These are phyloP conservation scores for Gossypium bickii DNA, from an alignment of 345 rosid species.

Conservation along the genomic window DNA sequence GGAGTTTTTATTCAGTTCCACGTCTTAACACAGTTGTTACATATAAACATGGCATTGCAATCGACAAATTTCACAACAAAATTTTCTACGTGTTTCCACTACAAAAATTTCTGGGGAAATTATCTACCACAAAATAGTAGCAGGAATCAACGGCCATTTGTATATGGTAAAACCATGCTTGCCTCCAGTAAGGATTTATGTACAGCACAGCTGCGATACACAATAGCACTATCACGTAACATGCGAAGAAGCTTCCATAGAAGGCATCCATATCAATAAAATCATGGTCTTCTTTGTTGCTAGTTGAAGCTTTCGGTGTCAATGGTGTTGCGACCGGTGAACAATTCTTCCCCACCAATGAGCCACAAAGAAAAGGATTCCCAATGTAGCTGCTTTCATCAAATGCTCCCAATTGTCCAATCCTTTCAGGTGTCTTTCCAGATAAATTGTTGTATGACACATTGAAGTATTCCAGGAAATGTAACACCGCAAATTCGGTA, in stretches of 20 bases:
- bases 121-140: conserved; percentile 2
- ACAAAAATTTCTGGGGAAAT: background rate
- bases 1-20: too few species aligned
- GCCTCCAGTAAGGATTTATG: conserved; percentile 7
- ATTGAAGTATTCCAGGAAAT: background rate
- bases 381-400: conserved; percentile 15
- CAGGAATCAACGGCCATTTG: background rate
- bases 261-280: background rate
- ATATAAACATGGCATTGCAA: too few species aligned
- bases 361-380: conserved; percentile 31
- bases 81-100: background rate
- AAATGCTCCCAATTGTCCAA: conserved; percentile 28
- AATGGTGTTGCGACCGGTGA: background rate
- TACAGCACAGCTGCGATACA: background rate
- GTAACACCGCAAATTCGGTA: conserved; percentile 2
- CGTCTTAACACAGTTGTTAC: too few species aligned
- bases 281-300: background rate
- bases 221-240: background rate
- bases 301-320: background rate
- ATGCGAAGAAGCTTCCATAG: background rate
- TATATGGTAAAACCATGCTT: background rate
- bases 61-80: too few species aligned
- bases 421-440: conserved; percentile 7
- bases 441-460: conserved; percentile 34
- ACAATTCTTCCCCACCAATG: conserved; percentile 11